Percentiles rank a stretch among this genome's conserved stretches.
phyloP scores from a whole-genome alignment of 2,329 filamentous ascomycete genomes.

The Aspergillus sp. region DNA sequence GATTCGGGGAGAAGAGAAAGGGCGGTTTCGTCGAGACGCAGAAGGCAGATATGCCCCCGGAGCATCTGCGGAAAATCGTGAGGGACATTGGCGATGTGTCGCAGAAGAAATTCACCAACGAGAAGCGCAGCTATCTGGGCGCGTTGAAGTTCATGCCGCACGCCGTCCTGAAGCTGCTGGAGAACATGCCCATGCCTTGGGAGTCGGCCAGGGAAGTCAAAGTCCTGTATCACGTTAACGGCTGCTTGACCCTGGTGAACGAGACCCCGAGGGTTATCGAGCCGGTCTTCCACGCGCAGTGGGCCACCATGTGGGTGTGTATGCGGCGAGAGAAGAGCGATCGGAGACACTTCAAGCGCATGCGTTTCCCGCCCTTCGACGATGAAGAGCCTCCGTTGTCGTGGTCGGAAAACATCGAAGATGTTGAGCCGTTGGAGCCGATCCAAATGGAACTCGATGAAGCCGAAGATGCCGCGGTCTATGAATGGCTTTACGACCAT shows the following conservation, averaged over 20 bases:
- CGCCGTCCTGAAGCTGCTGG: conserved; percentile 88
- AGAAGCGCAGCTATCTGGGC: conserved; percentile 95
- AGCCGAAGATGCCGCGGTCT: conserved; percentile 79
- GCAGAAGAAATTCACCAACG: conserved; percentile 97
- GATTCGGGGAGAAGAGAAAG: conserved; percentile 95
- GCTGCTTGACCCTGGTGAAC: conserved; percentile 92
- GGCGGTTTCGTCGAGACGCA: conserved; percentile 95
- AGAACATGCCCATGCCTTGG: conserved; percentile 99
- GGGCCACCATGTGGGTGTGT: conserved; percentile 98
- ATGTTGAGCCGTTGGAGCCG: conserved; percentile 92
- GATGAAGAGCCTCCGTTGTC: conserved; percentile 96
- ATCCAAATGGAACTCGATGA: conserved; percentile 98
- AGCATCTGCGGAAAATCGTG: conserved; percentile 96
- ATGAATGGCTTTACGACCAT: conserved; percentile 97
- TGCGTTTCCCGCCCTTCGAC: conserved; percentile 97
- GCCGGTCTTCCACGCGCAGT: conserved; percentile 94
- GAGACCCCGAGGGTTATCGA: conserved; percentile 95
- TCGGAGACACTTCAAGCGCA: conserved; percentile 89
- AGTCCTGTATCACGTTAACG: conserved; percentile 96
- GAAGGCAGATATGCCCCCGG: conserved; percentile 96
- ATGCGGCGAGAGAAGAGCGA: conserved; percentile 99
- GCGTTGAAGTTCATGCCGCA: conserved; percentile 99
- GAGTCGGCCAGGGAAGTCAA: conserved; percentile 94
- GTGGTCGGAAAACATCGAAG: conserved; percentile 98
- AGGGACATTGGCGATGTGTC: conserved; percentile 98